Conservation (phyloP, 495 filamentous ascomycete species). For the Tuber brumale region DNA sequence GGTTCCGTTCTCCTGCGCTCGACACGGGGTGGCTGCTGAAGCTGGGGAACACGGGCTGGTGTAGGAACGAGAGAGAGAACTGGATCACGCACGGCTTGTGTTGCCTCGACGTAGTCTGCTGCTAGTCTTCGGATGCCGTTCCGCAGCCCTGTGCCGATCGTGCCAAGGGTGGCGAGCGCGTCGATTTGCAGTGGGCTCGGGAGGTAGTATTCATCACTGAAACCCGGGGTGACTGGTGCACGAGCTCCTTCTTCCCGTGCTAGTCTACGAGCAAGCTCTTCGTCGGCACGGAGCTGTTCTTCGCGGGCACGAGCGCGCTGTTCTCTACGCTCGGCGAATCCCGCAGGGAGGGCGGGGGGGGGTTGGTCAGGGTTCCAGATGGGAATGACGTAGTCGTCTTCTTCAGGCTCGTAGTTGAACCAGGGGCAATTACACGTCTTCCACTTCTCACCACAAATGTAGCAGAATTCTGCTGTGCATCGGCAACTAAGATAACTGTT, state of each 20-base stretch:
- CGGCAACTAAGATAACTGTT: slow-evolving; percentile 44
- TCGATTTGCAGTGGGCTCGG: slow-evolving; percentile 31
- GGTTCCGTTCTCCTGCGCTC: slow-evolving; percentile 32
- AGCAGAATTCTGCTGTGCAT: slow-evolving; percentile 76
- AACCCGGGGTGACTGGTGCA: slow-evolving; percentile 12
- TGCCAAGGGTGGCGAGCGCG: slow-evolving; percentile 33
- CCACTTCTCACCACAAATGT: slow-evolving; percentile 70
- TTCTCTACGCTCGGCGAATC: slow-evolving; percentile 27
- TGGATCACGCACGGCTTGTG: slow-evolving; percentile 23
- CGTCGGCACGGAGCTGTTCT: slow-evolving; percentile 36
- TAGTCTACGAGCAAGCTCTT: slow-evolving; percentile 32
- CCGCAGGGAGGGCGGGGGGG: slow-evolving; percentile 24
- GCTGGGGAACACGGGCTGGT: slow-evolving; percentile 5
- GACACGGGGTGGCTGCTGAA: slow-evolving; percentile 9
- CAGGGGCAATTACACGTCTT: slow-evolving; percentile 75
- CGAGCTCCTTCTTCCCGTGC: slow-evolving; percentile 27
- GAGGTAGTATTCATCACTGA: slow-evolving; percentile 29
- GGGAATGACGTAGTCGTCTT: slow-evolving; percentile 47
- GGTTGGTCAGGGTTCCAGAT: slow-evolving; percentile 31
- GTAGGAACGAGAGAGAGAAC: neutral
- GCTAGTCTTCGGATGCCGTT: slow-evolving; percentile 39
- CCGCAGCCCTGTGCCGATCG: slow-evolving; percentile 33
- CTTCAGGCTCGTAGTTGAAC: slow-evolving; percentile 62
- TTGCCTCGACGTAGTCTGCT: slow-evolving; percentile 38
- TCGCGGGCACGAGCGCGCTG: slow-evolving; percentile 33